phyloP scores from a whole-genome alignment of 345 rosid genomes.

The Eucalyptus pauciflora region DNA sequence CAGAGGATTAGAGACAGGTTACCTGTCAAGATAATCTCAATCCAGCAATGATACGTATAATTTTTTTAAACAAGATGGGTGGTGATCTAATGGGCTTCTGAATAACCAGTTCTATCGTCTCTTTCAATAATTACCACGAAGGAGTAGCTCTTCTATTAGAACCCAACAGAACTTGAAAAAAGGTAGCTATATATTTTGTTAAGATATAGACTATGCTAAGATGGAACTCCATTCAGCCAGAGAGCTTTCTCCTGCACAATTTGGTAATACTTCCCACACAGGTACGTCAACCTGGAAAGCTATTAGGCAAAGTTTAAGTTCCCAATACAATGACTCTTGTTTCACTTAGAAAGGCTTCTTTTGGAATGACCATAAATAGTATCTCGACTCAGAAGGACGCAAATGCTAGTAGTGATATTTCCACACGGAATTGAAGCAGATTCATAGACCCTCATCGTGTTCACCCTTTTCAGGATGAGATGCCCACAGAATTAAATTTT shows the following conservation, averaged over 20 bases:
- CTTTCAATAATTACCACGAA: neutral
- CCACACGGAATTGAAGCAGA: neutral
- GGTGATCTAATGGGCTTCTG: neutral
- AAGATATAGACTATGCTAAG: neutral
- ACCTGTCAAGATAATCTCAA: neutral
- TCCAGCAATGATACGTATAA: neutral
- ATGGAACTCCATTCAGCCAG: neutral
- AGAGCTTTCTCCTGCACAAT: neutral
- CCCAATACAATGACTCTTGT: neutral
- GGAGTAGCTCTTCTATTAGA: neutral
- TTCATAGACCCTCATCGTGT: neutral
- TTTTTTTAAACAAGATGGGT: neutral
- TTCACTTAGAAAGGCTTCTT: neutral
- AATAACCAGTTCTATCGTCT: neutral
- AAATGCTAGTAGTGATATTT: neutral
- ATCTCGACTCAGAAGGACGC: neutral
- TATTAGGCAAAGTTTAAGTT: neutral
- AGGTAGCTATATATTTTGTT: neutral
- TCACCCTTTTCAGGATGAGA: neutral
- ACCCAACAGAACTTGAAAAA: neutral
- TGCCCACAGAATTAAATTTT: neutral
- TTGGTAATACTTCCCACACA: neutral
- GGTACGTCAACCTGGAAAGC: neutral
- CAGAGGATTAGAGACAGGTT: neutral
- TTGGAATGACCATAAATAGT: neutral